A percentile compares a stretch with the other conserved stretches of the same genome.
phyloP scores from a whole-genome alignment of 257 asterid genomes.

The Solanum okadae region DNA sequence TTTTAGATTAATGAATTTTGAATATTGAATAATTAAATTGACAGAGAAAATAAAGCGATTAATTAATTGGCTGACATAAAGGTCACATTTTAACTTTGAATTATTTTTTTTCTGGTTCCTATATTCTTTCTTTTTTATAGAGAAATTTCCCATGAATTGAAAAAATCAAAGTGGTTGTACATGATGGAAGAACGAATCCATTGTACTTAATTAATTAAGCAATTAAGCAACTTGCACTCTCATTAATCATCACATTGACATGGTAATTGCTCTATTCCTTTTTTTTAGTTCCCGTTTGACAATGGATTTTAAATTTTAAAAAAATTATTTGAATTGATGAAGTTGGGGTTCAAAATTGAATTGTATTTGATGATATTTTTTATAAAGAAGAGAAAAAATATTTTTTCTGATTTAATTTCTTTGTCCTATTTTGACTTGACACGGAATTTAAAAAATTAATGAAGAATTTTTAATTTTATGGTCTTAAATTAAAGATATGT shows the following conservation, averaged over 20 bases:
- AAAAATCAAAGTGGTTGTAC: not conserved
- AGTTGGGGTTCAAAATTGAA: not conserved
- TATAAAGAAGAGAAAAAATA: not conserved
- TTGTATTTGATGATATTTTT: not conserved
- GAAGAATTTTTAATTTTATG: too few relatives aligned
- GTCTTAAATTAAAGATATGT: too few relatives aligned
- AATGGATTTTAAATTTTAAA: too few relatives aligned
- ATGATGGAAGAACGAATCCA: not conserved
- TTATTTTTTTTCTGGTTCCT: not conserved
- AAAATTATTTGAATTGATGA: not conserved
- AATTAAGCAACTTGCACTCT: not conserved
- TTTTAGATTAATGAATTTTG: not conserved
- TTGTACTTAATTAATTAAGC: not conserved
- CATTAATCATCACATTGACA: not conserved
- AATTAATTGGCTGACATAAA: not conserved
- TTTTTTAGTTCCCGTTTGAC: not conserved
- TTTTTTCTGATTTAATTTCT: too few relatives aligned
- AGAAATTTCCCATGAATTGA: too few relatives aligned
- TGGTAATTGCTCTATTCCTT: not conserved
- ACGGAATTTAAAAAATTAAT: too few relatives aligned
- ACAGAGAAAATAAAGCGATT: not conserved
- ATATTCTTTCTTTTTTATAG: too few relatives aligned
- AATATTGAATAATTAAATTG: not conserved
- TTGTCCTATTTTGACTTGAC: too few relatives aligned
- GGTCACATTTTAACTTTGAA: not conserved